Conservation (phyloP, 2,329 filamentous ascomycete species). For the Botrytis byssoidea region DNA sequence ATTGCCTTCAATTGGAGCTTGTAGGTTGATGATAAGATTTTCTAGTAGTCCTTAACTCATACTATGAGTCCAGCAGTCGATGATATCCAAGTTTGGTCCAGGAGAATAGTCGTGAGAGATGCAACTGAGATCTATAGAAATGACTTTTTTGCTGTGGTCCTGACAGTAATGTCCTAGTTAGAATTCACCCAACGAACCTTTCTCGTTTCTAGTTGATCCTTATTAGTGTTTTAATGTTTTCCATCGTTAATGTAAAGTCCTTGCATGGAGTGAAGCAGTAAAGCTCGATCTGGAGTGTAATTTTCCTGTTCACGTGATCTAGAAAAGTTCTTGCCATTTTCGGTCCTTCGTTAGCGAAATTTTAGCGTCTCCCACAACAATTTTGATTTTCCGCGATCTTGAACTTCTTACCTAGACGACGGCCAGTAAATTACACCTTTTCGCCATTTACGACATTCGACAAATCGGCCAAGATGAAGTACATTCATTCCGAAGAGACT, state of each 20-base stretch:
- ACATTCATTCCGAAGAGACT: constrained; percentile 98
- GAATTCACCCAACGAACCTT: not conserved
- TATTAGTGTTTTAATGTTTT: not conserved
- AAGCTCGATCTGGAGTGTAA: not conserved
- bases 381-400: constrained; percentile 22
- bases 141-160: not conserved
- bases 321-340: constrained; percentile 8
- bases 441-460: constrained; percentile 28
- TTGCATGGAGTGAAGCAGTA: constrained; percentile 6
- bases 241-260: not conserved
- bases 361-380: constrained; percentile 21
- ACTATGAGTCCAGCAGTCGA: not conserved
- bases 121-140: not conserved
- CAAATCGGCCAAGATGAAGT: constrained; percentile 81
- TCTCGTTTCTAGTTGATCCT: not conserved
- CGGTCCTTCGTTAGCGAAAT: constrained; percentile 17
- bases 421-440: constrained; percentile 21
- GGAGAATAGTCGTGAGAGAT: not conserved
- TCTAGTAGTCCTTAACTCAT: not conserved
- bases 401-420: constrained; percentile 20
- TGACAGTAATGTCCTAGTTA: not conserved
- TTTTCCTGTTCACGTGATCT: not conserved
- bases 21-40: not conserved
- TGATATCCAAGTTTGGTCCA: not conserved
- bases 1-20: not conserved